Conservation (phyloP, 2,329 filamentous ascomycete species). For the Aspergillus nomiae region DNA sequence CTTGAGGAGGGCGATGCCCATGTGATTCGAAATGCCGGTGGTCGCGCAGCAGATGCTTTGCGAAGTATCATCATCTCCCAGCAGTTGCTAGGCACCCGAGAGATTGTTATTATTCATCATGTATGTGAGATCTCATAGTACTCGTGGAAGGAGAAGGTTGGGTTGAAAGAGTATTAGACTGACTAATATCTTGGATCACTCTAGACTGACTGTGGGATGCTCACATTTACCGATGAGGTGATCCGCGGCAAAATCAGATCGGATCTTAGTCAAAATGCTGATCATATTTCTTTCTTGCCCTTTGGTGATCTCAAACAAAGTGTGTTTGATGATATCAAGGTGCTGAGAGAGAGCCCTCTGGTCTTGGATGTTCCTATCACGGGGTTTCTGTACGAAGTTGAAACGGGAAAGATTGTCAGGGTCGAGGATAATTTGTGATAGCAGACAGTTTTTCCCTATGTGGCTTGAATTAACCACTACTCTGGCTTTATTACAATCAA, state of each 20-base stretch:
- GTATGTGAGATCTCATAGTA: slow-evolving; percentile 16
- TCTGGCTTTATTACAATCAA: background rate
- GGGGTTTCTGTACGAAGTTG: slow-evolving; percentile 78
- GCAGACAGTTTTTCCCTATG: too few relatives aligned
- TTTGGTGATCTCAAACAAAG: slow-evolving; percentile 66
- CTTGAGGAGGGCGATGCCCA: slow-evolving; percentile 76
- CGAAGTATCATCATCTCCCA: slow-evolving; percentile 77
- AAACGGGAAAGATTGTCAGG: slow-evolving; percentile 63
- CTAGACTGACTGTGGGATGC: slow-evolving; percentile 69
- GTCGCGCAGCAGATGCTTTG: slow-evolving; percentile 66
- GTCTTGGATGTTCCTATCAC: slow-evolving; percentile 65
- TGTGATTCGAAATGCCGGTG: slow-evolving; percentile 74
- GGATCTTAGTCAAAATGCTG: slow-evolving; percentile 49
- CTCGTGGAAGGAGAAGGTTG: background rate
- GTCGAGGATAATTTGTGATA: background rate
- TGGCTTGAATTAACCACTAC: background rate
- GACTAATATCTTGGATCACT: background rate
- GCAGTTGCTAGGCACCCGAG: slow-evolving; percentile 74
- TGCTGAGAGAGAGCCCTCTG: slow-evolving; percentile 60
- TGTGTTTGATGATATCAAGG: slow-evolving; percentile 66
- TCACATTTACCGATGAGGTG: slow-evolving; percentile 64
- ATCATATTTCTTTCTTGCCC: slow-evolving; percentile 63
- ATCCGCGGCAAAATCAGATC: slow-evolving; percentile 63
- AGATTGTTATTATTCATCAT: slow-evolving; percentile 66
- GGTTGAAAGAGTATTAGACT: background rate